A percentile compares a stretch with the other conserved stretches of the same genome.
These are phyloP conservation scores for Phytophthora syringae DNA, from an alignment of 352 stramenopile genomes.

Conservation along the genomic window DNA sequence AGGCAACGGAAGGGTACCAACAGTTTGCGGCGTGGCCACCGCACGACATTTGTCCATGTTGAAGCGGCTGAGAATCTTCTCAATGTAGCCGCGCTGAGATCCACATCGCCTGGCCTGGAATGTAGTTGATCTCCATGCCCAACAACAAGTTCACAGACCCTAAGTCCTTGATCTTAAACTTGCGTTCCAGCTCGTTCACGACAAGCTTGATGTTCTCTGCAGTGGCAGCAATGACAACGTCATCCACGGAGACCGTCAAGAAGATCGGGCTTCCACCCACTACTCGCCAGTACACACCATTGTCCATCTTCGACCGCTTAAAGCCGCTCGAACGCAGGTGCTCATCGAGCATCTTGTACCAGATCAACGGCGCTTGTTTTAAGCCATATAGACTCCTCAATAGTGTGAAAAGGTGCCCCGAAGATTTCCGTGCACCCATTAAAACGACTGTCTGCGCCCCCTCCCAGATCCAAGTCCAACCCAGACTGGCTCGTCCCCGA, in stretches of 20 bases:
- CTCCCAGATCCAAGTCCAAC: too few relatives aligned
- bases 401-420: neutral
- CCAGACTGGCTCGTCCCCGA: too few relatives aligned
- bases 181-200: neutral
- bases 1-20: neutral
- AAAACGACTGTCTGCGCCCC: too few relatives aligned
- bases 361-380: neutral
- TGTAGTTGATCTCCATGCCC: neutral
- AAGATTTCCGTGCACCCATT: too few relatives aligned
- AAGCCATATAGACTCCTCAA: neutral
- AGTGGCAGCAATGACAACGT: slow-evolving; percentile 13
- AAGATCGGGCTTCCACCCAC: slow-evolving; percentile 1
- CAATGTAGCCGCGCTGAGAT: slow-evolving; percentile 4
- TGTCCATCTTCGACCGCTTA: neutral
- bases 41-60: neutral
- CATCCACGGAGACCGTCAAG: slow-evolving; percentile 6
- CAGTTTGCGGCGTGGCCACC: neutral
- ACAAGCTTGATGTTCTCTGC: neutral
- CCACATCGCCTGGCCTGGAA: neutral
- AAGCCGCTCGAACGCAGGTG: neutral
- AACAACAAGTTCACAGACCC: slow-evolving; percentile 1
- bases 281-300: neutral
- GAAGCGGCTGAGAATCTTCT: neutral
- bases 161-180: slow-evolving; percentile 20
- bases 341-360: neutral